Evolutionary conservation across 2,329 filamentous ascomycete genomes (phyloP).

Genomic region (Beauveria pseudobassiana): DNA sequence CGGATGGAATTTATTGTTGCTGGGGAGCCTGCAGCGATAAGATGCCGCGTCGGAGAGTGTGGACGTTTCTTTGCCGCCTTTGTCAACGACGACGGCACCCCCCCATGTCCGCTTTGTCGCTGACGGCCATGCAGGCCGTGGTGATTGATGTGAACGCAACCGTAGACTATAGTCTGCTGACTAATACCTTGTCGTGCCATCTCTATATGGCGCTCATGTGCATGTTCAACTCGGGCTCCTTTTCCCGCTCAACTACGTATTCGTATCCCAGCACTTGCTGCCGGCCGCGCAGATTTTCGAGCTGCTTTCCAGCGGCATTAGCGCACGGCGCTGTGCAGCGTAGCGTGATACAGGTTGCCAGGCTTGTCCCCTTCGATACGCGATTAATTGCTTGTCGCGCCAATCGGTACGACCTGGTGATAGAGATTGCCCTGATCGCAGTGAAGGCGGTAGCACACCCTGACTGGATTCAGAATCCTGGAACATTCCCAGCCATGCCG

Average conservation of each 20-base stretch:
- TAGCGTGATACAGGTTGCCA: neutral
- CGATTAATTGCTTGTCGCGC: no score
- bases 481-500: no score
- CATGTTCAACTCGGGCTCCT: neutral
- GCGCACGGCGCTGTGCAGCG: neutral
- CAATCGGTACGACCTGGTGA: no score
- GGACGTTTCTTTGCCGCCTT: neutral
- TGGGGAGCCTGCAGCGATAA: no score
- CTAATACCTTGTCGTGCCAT: neutral
- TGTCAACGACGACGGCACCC: neutral
- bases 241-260: neutral
- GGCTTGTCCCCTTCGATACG: neutral
- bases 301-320: neutral
- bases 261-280: no score
- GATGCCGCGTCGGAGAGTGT: neutral
- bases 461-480: no score
- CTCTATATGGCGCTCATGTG: no score
- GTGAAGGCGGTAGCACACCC: no score
- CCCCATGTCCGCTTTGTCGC: neutral
- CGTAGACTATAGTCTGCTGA: no score
- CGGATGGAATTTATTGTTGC: no score
- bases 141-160: neutral
- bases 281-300: neutral
- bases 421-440: no score
- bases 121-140: neutral